A percentile compares a stretch with the other conserved stretches of the same genome.
Conservation (phyloP, 352 stramenopile genomes). For the Phytopythium litorale region DNA sequence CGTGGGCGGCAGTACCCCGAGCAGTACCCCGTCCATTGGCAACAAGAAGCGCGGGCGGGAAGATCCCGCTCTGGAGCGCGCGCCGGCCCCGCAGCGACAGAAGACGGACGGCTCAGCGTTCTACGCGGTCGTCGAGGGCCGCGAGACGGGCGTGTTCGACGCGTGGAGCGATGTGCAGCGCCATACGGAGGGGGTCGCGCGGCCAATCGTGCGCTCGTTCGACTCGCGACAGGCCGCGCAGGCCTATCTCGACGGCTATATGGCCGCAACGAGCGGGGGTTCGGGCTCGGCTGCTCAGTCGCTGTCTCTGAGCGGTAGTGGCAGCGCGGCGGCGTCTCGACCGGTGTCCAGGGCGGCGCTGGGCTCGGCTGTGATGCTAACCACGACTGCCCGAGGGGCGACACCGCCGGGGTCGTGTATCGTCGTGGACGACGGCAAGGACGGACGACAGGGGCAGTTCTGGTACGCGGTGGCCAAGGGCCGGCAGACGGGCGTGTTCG, state of each 20-base stretch:
- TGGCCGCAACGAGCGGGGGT: not conserved
- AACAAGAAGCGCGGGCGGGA: slow-evolving; percentile 5
- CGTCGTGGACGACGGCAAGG: slow-evolving; percentile 3
- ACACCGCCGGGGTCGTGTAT: slow-evolving; percentile 2
- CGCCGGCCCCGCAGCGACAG: not conserved
- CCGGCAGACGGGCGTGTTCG: slow-evolving; percentile 45
- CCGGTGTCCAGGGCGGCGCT: slow-evolving; percentile 1
- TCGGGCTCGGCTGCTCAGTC: not conserved
- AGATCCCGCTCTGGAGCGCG: not conserved
- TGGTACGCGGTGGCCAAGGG: slow-evolving; percentile 63
- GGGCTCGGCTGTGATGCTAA: not conserved
- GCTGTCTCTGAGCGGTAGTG: not conserved
- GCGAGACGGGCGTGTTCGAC: slow-evolving; percentile 15
- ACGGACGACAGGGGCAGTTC: not conserved
- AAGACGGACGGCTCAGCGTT: slow-evolving; percentile 7
- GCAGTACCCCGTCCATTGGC: not conserved
- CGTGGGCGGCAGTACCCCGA: slow-evolving; percentile 11
- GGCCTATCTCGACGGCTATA: slow-evolving; percentile 18
- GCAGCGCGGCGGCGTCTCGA: not conserved
- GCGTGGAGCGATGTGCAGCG: slow-evolving; percentile 9
- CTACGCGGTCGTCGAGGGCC: slow-evolving; percentile 15
- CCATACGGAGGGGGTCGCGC: slow-evolving; percentile 17
- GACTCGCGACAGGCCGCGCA: slow-evolving; percentile 20
- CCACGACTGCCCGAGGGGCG: not conserved
- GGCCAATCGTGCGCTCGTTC: slow-evolving; percentile 29